Base-by-base conservation (phyloP, 352 stramenopile species). In the Aphanomyces stellatus region DNA sequence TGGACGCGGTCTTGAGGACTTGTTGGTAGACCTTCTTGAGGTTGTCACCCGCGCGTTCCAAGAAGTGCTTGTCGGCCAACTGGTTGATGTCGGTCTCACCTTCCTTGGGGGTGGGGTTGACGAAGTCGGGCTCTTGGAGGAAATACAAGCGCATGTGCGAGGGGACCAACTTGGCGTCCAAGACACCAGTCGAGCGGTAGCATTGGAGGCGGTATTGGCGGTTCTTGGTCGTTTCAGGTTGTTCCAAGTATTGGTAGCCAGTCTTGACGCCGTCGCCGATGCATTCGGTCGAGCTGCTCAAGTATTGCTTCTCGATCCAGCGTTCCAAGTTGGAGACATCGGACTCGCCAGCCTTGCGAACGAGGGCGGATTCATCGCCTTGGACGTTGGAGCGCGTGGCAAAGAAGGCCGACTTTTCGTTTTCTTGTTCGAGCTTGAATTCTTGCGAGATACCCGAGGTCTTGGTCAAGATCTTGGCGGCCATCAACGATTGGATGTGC, bases 81-180 rank as follows among this genome's bases (percentile, higher is more conserved):
- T 86, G 80, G 74, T 85, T 85, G 57, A 93, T 87, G 69, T 90
- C 80, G 4, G 81, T 89, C 69, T 90, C 82, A 55, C 69, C 76
- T 62, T 85, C 77, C 19, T 71, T 75, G 31, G 78, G 77, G 42
- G 72, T 83, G 4, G 80, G 73, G 37, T 87, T 73, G 4, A 82
- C 77, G 60, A 79, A 93, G 71, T 90, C 65, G 3, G 85, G 82
- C 69, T 89, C 62, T 63, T 89, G 81, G 49, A 93, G 59, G 69
- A 93, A 93, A 72, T 93, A 93, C 76, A 93, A 87, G 69, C 85
- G 82, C 67, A 93, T 81, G 71, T 93, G 85, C 59, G 82, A 91
- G 3, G 84, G 84, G 61, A 93, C 81, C 15, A 78, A 61, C n/a
- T 74, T 63, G 3, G 82, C 68, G 70, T 93, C 84, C n/a, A 93